Percentiles rank a stretch among this genome's conserved stretches.
phyloP scores from a whole-genome alignment of 768 basidiomycete species.

The Leucocoprinus birnbaumii region DNA sequence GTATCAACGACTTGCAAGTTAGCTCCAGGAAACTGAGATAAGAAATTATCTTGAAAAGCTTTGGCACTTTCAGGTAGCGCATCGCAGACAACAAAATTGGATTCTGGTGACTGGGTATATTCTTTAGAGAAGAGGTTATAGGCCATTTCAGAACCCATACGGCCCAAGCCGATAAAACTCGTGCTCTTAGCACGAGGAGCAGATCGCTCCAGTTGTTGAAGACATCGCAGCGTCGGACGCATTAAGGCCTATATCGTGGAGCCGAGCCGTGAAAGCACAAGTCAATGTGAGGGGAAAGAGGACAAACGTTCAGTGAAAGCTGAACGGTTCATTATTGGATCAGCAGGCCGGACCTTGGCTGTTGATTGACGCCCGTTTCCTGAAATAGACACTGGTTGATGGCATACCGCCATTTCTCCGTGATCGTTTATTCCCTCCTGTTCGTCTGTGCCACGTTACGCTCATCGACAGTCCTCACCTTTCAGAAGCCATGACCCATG shows the following conservation, averaged over 20 bases:
- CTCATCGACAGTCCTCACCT: neutral
- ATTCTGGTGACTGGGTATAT: constrained; percentile 45
- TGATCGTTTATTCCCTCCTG: neutral
- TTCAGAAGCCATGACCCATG: too few relatives aligned
- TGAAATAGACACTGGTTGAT: too few relatives aligned
- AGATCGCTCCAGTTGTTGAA: constrained; percentile 35
- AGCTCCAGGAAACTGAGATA: constrained; percentile 54
- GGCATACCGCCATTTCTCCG: neutral
- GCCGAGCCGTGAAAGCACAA: neutral
- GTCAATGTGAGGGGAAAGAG: too few relatives aligned
- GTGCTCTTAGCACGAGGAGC: constrained; percentile 46
- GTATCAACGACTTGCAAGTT: constrained; percentile 54
- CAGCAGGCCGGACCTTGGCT: constrained; percentile 1
- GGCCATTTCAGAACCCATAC: constrained; percentile 88
- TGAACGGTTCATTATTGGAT: too few relatives aligned
- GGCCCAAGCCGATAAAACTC: constrained; percentile 83
- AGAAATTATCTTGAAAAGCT: constrained; percentile 55
- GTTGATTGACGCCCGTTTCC: neutral
- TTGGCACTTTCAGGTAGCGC: constrained; percentile 56
- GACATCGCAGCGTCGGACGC: constrained; percentile 44
- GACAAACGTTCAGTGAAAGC: neutral
- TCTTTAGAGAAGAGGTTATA: constrained; percentile 81
- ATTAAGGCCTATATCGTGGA: constrained; percentile 29
- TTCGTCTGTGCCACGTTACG: neutral
- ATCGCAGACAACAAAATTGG: constrained; percentile 78